Conservation (phyloP, 805 yeast species). For the Candida odintsovae region DNA sequence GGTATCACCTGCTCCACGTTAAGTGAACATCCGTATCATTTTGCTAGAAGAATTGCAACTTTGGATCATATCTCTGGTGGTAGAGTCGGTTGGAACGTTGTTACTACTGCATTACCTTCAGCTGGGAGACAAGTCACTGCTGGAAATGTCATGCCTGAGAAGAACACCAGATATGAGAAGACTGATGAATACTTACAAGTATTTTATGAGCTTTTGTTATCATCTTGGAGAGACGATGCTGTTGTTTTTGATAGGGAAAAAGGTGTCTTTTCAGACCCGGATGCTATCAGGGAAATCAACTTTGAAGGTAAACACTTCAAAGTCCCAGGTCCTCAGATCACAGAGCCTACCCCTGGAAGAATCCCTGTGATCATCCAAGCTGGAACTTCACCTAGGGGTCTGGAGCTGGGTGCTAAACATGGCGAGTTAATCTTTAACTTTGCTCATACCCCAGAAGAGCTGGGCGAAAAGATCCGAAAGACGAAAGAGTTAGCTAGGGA, state of each 20-base stretch:
- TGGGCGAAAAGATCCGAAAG: slow-evolving; percentile 17
- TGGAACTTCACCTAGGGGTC: slow-evolving; percentile 31
- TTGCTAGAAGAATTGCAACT: too few relatives aligned
- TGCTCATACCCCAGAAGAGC: slow-evolving; percentile 25
- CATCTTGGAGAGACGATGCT: slow-evolving; percentile 36
- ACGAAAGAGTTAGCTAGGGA: slow-evolving; percentile 26
- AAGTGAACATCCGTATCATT: too few relatives aligned
- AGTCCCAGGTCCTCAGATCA: slow-evolving; percentile 33
- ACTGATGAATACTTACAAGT: too few relatives aligned
- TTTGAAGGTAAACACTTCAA: slow-evolving; percentile 13
- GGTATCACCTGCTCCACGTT: too few relatives aligned
- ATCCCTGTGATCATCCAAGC: slow-evolving; percentile 35
- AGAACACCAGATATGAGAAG: too few relatives aligned
- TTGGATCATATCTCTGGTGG: too few relatives aligned
- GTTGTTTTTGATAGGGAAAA: slow-evolving; percentile 13
- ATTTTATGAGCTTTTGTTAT: slow-evolving; percentile 31
- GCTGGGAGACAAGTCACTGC: too few relatives aligned
- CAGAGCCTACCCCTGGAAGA: slow-evolving; percentile 34
- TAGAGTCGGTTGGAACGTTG: too few relatives aligned
- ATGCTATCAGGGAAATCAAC: slow-evolving; percentile 28
- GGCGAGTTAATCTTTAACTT: slow-evolving; percentile 34
- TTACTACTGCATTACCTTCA: too few relatives aligned
- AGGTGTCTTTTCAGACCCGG: slow-evolving; percentile 28
- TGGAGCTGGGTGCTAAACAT: slow-evolving; percentile 32
- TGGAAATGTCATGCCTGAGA: too few relatives aligned